phyloP scores from a whole-genome alignment of 1,284 basidiomycete genomes.

The Agaricales sp. region DNA sequence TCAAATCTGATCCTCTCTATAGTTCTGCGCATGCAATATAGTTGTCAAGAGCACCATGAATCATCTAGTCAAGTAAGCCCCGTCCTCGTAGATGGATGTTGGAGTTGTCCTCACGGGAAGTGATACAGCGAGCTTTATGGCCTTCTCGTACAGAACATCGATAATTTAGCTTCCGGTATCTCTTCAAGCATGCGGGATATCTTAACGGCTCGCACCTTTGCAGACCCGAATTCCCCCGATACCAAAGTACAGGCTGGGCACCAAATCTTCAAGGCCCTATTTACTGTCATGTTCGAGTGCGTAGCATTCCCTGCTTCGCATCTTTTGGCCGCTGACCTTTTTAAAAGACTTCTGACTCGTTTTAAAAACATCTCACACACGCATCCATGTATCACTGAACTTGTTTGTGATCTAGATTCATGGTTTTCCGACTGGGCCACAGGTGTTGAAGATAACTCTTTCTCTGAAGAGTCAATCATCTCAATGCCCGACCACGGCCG shows the following conservation, averaged over 20 bases:
- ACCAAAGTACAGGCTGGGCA: neutral
- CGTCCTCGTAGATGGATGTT: neutral
- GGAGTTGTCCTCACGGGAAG: slow-evolving; percentile 5
- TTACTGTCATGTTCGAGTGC: slow-evolving; percentile 43
- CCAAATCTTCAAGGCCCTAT: slow-evolving; percentile 37
- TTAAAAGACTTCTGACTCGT: slow-evolving; percentile 40
- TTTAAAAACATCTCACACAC: slow-evolving; percentile 43
- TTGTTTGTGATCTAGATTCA: slow-evolving; percentile 29
- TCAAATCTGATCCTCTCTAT: neutral
- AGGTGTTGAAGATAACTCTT: slow-evolving; percentile 26
- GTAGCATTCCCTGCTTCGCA: slow-evolving; percentile 12
- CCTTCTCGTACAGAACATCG: slow-evolving; percentile 29
- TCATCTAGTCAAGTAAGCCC: slow-evolving; percentile 43
- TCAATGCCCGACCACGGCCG: slow-evolving; percentile 32
- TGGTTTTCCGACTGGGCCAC: slow-evolving; percentile 40
- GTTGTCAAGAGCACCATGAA: slow-evolving; percentile 50
- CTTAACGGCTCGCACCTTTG: slow-evolving; percentile 28
- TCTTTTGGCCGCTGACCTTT: neutral
- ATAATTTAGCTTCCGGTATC: slow-evolving; percentile 20
- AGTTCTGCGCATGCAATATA: slow-evolving; percentile 57
- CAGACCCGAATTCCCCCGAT: slow-evolving; percentile 17
- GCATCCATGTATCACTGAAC: slow-evolving; percentile 31
- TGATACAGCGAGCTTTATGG: slow-evolving; percentile 39
- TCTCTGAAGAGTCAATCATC: slow-evolving; percentile 27
- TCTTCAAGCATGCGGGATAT: slow-evolving; percentile 31